Base-by-base conservation (phyloP, 345 rosid genomes). In the Citrus reticulata region DNA sequence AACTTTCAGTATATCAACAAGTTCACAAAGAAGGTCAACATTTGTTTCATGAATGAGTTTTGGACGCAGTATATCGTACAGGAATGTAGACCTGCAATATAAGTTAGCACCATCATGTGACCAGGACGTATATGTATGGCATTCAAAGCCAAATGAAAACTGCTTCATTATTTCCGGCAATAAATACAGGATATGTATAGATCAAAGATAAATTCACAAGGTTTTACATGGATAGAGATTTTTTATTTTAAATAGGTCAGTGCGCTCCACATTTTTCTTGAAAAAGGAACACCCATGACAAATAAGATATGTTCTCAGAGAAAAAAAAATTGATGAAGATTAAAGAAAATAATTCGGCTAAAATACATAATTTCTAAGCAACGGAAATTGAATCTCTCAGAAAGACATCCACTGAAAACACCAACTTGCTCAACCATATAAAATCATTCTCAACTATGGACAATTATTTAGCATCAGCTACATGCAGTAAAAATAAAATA, bases 1-100 rank as follows among this genome's bases (percentile, higher is more conserved):
- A 80, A 96, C 90, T 89, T 94, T 92, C 71, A 91, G 97, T 84
- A 96, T 93, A 80, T 96, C 95, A 79, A 93, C 95, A 82, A 96
- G 94, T 78, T 96, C 99, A 84, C 99, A 94, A 2, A 94, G 99
- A 80, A 89, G 90, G 88, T 94, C 97, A 55, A 96, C 88, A 84
- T 86, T 91, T 79, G 91, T 89, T 87, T 96, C 92, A 62, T 96
- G 95, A 80, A 96, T 96, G 67, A 95, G 91, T 83, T 89, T 95
- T 67, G 99, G 99, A 39, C 99, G 95, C 77, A 95, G 81, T 81
- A 93, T 94, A 80, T 95, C 99, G 70, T 95, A 95, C 82, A 93
- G 83, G 87, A 87, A 95, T 16, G 97, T 93, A 68, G 98, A 91
- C 89, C 99, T 95, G 85, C 79, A 78, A 80, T 55, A 22, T n/a